Conservation (phyloP, 2,329 filamentous ascomycete species). For the Tolypocladium paradoxum region DNA sequence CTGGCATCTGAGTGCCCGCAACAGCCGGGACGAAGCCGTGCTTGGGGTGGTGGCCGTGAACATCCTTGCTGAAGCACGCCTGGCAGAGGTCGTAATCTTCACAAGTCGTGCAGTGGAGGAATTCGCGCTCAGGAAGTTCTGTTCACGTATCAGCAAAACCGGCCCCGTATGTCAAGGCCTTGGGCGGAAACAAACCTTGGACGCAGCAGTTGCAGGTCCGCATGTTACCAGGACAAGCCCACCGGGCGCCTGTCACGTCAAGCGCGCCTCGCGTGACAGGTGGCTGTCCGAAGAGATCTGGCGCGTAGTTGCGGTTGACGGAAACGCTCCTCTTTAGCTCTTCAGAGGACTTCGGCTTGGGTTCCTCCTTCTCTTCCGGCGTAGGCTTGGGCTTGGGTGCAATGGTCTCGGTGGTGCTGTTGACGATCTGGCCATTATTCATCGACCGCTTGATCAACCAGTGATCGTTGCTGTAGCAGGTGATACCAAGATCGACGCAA, state of each 20-base stretch:
- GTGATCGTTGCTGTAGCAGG: slow-evolving; percentile 70
- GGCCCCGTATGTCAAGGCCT: not conserved
- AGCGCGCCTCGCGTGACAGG: slow-evolving; percentile 5
- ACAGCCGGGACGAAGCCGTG: slow-evolving; percentile 68
- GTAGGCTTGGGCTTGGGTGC: slow-evolving; percentile 46
- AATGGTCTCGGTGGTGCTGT: slow-evolving; percentile 76
- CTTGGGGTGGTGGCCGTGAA: slow-evolving; percentile 83
- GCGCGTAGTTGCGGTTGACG: not conserved
- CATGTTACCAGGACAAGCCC: slow-evolving; percentile 20
- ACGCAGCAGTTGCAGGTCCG: slow-evolving; percentile 63
- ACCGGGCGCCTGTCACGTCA: slow-evolving; percentile 10
- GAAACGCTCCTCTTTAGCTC: slow-evolving; percentile 2
- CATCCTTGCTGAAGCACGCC: slow-evolving; percentile 61
- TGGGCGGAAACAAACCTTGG: slow-evolving; percentile 18
- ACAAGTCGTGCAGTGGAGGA: slow-evolving; percentile 76
- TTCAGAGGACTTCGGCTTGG: slow-evolving; percentile 10
- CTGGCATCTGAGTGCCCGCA: slow-evolving; percentile 48
- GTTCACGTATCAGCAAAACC: not conserved
- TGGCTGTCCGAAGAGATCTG: not conserved
- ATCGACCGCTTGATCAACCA: slow-evolving; percentile 92
- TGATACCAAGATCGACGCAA: slow-evolving; percentile 65
- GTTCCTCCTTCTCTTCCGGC: slow-evolving; percentile 8
- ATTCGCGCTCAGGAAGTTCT: slow-evolving; percentile 66
- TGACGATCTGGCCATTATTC: slow-evolving; percentile 65
- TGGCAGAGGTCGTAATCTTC: slow-evolving; percentile 91